Conservation (phyloP, 2,329 filamentous ascomycete species). For the Lasiodiplodia theobromae region DNA sequence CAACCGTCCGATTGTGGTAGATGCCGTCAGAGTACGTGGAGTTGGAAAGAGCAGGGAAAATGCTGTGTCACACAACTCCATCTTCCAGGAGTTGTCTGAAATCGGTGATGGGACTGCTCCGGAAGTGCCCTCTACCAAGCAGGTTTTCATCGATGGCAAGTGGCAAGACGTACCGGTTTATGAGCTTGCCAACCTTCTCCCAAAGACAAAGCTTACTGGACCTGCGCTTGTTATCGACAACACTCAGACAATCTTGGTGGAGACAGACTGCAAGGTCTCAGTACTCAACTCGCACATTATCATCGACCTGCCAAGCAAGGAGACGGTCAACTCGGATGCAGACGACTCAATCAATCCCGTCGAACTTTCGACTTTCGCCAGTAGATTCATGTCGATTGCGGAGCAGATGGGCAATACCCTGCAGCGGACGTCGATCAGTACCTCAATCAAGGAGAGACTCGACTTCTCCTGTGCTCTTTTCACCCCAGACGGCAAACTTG, state of each 20-base stretch:
- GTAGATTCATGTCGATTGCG: constrained; percentile 40
- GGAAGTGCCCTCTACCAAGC: background rate
- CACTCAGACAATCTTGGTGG: constrained; percentile 56
- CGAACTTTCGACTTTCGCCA: constrained; percentile 33
- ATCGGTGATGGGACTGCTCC: background rate
- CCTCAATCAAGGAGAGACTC: constrained; percentile 40
- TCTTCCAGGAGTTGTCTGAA: constrained; percentile 10
- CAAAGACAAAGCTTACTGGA: constrained; percentile 36
- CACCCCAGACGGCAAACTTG: constrained; percentile 35
- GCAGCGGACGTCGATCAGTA: constrained; percentile 37
- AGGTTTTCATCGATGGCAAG: constrained; percentile 35
- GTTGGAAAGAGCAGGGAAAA: constrained; percentile 22
- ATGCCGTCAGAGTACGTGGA: constrained; percentile 17
- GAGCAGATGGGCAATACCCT: constrained; percentile 39
- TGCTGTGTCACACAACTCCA: background rate
- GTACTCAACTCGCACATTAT: constrained; percentile 50
- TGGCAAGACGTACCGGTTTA: constrained; percentile 36
- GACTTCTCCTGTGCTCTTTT: constrained; percentile 40
- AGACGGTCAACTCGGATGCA: constrained; percentile 32
- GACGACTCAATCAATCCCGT: constrained; percentile 31
- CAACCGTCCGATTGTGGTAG: constrained; percentile 43
- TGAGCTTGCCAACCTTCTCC: constrained; percentile 34
- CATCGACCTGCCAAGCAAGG: constrained; percentile 48
- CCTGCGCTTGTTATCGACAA: constrained; percentile 48
- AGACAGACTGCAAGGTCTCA: constrained; percentile 46